Base-by-base conservation (phyloP, 768 basidiomycete species). In the Boletus vermiculosoides region DNA sequence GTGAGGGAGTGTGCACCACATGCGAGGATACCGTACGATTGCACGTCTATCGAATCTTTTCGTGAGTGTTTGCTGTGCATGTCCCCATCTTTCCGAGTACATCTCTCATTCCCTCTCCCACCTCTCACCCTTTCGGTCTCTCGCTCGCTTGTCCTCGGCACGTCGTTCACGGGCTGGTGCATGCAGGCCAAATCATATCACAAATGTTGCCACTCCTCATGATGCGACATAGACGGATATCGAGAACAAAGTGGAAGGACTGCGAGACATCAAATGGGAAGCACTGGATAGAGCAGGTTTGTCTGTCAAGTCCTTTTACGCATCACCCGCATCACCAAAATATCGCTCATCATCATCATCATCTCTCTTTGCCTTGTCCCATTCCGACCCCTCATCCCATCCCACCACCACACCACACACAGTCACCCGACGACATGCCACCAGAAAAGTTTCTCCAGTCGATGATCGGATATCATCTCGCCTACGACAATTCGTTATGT, bases 171-270 rank as follows among this genome's bases (percentile, higher is more conserved):
- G 30, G 25, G 10, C 1, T 23, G 12, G 31, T 50, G 3, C 34
- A 30, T 15, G 15, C 71, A 91, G 90, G 88, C 22, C 80, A 82
- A 66, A 74, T 88, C 62, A 84, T 92, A 69, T 84, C 85, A 18
- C 78, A 86, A 61, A 86, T 91, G 77, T 74, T 92, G 11, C 90
- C 90, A 0, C 75, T 91, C 13, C 83, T 91, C 63, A 90, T 92
- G 90, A 91, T 91, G 90, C 76, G 89, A 16, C 90, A 91, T 69
- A 78, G 89, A 54, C 83, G 90, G 39, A 87, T 91, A 71, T 87
- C 90, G 2, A 78, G 89, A 20, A 73, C 84, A 13, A 85, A 86
- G 60, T 92, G 90, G 90, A 77, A 79, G 56, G 88, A 90, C 59
- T 79, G 79, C 54, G 71, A 76, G 25, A 86, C 81, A 0, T 61